Conservation (phyloP, 169 alveolate species). For the Toxoplasma gondii region DNA sequence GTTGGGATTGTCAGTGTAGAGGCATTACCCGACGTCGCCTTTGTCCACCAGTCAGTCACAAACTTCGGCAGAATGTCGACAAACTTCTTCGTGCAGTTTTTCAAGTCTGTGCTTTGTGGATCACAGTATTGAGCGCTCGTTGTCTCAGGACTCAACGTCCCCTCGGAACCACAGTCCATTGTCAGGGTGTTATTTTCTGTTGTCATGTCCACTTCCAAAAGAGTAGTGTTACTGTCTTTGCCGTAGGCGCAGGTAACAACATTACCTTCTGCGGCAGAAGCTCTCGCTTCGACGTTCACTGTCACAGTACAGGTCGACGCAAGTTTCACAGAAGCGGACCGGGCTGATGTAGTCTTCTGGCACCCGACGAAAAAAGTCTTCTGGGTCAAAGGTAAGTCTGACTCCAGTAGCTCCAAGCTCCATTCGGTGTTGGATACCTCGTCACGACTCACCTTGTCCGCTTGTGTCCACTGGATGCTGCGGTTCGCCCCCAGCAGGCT, state of each 20-base stretch:
- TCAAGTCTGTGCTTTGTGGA: neutral
- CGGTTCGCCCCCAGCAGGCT: too few relatives aligned
- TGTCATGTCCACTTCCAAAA: neutral
- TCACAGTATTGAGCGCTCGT: neutral
- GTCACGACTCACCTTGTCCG: too few relatives aligned
- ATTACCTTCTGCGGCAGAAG: neutral
- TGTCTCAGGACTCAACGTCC: neutral
- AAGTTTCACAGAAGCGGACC: neutral
- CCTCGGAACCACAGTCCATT: neutral
- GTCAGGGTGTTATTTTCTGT: neutral
- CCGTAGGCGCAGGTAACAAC: constrained; percentile 37
- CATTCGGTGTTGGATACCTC: too few relatives aligned
- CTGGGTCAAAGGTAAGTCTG: neutral
- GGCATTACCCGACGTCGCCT: neutral
- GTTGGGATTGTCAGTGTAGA: neutral
- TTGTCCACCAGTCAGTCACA: neutral
- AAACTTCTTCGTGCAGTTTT: neutral
- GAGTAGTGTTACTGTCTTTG: neutral
- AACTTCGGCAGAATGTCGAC: neutral
- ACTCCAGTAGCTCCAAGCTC: neutral
- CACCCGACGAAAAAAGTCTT: constrained; percentile 14
- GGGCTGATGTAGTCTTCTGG: neutral
- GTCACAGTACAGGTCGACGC: neutral
- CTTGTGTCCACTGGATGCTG: too few relatives aligned
- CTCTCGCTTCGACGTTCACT: constrained; percentile 13